phyloP scores from a whole-genome alignment of 805 yeast species.

The Candida multigemmis region DNA sequence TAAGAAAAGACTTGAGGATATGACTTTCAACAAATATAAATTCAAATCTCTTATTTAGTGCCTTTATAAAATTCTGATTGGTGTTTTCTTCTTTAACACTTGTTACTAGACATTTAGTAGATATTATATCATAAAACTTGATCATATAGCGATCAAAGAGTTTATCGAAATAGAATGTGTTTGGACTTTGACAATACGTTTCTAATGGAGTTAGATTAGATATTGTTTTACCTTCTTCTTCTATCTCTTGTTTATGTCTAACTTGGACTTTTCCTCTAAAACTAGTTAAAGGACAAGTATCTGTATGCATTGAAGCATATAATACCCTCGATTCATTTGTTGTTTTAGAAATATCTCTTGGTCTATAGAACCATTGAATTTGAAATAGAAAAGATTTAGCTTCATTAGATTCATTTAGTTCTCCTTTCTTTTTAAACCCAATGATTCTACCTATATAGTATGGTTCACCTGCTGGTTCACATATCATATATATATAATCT shows the following conservation, averaged over 20 bases:
- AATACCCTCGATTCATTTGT: slow-evolving; percentile 65
- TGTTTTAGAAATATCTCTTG: slow-evolving; percentile 68
- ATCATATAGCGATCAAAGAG: slow-evolving; percentile 81
- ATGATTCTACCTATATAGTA: slow-evolving; percentile 79
- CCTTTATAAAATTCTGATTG: slow-evolving; percentile 51
- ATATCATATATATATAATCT: slow-evolving; percentile 72
- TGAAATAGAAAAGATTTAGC: slow-evolving; percentile 51
- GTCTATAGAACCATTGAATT: slow-evolving; percentile 88
- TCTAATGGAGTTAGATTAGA: slow-evolving; percentile 23
- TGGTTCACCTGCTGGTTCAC: slow-evolving; percentile 94
- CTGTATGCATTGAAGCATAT: slow-evolving; percentile 81
- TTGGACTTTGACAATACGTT: slow-evolving; percentile 47
- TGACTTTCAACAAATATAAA: slow-evolving; percentile 70
- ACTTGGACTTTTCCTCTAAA: slow-evolving; percentile 72
- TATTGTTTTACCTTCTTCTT: slow-evolving; percentile 20
- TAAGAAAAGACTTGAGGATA: slow-evolving; percentile 50
- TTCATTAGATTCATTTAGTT: slow-evolving; percentile 9
- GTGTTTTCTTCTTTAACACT: slow-evolving; percentile 28
- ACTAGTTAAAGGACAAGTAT: slow-evolving; percentile 66
- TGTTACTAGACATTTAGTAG: slow-evolving; percentile 34
- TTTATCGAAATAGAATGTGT: slow-evolving; percentile 76
- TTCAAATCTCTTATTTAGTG: slow-evolving; percentile 58
- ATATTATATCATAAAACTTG: slow-evolving; percentile 67
- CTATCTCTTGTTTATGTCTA: slow-evolving; percentile 57
- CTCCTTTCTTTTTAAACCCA: slow-evolving; percentile 41